Evolutionary conservation across 176 grass and related monocot genomes (phyloP).

Genomic region (Urochloa ruziziensis): DNA sequence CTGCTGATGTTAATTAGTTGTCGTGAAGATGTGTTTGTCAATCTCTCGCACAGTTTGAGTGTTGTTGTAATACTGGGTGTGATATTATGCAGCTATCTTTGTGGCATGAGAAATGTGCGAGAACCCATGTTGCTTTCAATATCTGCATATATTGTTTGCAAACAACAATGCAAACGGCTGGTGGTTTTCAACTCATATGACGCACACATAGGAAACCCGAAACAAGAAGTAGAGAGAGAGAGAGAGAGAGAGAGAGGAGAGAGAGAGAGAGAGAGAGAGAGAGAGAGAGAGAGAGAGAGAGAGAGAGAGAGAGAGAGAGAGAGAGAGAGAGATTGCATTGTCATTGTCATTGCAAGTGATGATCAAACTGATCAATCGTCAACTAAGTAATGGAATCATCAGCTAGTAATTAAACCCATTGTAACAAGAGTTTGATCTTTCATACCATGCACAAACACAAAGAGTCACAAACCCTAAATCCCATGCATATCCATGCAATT

Average conservation of each 20-base stretch:
- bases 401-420: constrained; percentile 20
- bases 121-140: not conserved
- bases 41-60: not conserved
- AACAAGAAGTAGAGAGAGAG: not conserved
- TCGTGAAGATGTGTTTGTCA: not conserved
- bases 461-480: constrained; percentile 37
- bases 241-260: not conserved
- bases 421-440: constrained; percentile 32
- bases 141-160: not conserved
- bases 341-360: not conserved
- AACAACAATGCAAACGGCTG: not conserved
- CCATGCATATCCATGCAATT: constrained; percentile 15
- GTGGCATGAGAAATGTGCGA: not conserved
- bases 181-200: not conserved
- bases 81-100: not conserved
- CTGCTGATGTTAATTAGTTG: not conserved
- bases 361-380: not conserved
- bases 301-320: not conserved
- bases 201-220: not conserved
- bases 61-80: no score
- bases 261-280: no score
- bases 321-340: no score
- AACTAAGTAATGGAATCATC: not conserved
- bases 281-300: no score
- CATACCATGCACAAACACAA: constrained; percentile 43